Percentiles rank a stretch among this genome's conserved stretches.
Conservation (phyloP, 2,329 filamentous ascomycete species). For the Seiridium cupressi region DNA sequence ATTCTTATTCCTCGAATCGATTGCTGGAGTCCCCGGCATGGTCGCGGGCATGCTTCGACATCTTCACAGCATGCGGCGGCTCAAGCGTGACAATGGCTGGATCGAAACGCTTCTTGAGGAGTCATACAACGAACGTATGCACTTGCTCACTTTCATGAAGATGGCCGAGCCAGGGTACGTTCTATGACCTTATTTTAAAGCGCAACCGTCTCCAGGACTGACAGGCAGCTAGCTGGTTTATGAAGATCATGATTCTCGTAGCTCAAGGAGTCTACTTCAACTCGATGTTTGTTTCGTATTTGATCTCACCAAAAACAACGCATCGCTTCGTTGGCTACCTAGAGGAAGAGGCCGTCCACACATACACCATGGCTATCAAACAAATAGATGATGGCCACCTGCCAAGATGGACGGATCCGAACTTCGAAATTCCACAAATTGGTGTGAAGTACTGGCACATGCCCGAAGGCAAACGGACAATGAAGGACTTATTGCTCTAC, state of each 20-base stretch:
- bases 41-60: slow-evolving; percentile 93
- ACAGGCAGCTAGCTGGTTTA: slow-evolving; percentile 66
- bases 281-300: slow-evolving; percentile 83
- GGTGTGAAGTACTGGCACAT: slow-evolving; percentile 93
- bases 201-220: no score
- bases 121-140: slow-evolving; percentile 92
- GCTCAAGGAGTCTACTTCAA: slow-evolving; percentile 98
- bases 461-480: slow-evolving; percentile 76
- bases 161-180: slow-evolving; percentile 71
- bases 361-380: slow-evolving; percentile 84
- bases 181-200: neutral
- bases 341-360: slow-evolving; percentile 95
- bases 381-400: slow-evolving; percentile 85
- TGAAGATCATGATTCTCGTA: slow-evolving; percentile 87
- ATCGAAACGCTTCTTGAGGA: slow-evolving; percentile 91
- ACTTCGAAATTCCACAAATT: slow-evolving; percentile 80
- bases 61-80: slow-evolving; percentile 75
- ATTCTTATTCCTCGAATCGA: slow-evolving; percentile 90
- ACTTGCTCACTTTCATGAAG: slow-evolving; percentile 88
- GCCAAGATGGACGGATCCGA: slow-evolving; percentile 71
- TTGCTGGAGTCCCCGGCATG: slow-evolving; percentile 96
- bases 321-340: slow-evolving; percentile 97
- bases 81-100: slow-evolving; percentile 95
- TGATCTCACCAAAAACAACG: slow-evolving; percentile 81
- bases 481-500: slow-evolving; percentile 85